These are phyloP conservation scores for Termitomyces sp. DNA, from an alignment of 1,284 basidiomycete genomes.

Conservation along the genomic window DNA sequence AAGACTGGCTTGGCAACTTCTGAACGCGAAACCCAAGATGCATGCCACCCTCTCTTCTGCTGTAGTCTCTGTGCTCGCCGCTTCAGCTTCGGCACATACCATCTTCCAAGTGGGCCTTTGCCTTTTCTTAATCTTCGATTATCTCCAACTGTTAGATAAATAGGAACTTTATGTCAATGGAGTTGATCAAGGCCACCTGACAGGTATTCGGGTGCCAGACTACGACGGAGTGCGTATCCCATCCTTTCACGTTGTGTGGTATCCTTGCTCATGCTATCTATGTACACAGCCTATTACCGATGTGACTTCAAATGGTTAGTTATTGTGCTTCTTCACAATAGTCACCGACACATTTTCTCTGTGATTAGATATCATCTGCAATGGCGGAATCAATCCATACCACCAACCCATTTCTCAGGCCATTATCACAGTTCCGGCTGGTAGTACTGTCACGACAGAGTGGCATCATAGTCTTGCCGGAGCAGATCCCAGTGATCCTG, in stretches of 20 bases:
- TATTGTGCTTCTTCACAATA: not conserved
- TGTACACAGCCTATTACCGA: slow-evolving; percentile 46
- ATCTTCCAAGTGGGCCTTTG: slow-evolving; percentile 24
- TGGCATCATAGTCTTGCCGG: slow-evolving; percentile 49
- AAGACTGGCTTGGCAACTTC: too few species aligned
- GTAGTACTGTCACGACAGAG: slow-evolving; percentile 46
- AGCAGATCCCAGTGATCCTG: slow-evolving; percentile 37
- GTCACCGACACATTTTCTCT: not conserved
- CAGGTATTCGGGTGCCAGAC: slow-evolving; percentile 27
- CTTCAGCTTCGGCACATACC: slow-evolving; percentile 21
- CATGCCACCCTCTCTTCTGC: slow-evolving; percentile 5
- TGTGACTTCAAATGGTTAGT: slow-evolving; percentile 43
- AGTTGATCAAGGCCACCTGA: slow-evolving; percentile 28
- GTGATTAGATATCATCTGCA: slow-evolving; percentile 45
- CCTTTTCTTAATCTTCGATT: not conserved
- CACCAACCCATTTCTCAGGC: slow-evolving; percentile 46
- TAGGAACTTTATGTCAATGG: slow-evolving; percentile 31
- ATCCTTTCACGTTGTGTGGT: not conserved
- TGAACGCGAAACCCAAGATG: slow-evolving; percentile 5
- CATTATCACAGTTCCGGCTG: slow-evolving; percentile 48
- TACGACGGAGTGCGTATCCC: slow-evolving; percentile 22
- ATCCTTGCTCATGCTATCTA: not conserved
- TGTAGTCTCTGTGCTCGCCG: slow-evolving; percentile 15
- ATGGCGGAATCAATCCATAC: slow-evolving; percentile 58
- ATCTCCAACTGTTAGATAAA: not conserved